Base-by-base conservation (phyloP, 805 yeast genomes). In the Cyberlindnera veronae region DNA sequence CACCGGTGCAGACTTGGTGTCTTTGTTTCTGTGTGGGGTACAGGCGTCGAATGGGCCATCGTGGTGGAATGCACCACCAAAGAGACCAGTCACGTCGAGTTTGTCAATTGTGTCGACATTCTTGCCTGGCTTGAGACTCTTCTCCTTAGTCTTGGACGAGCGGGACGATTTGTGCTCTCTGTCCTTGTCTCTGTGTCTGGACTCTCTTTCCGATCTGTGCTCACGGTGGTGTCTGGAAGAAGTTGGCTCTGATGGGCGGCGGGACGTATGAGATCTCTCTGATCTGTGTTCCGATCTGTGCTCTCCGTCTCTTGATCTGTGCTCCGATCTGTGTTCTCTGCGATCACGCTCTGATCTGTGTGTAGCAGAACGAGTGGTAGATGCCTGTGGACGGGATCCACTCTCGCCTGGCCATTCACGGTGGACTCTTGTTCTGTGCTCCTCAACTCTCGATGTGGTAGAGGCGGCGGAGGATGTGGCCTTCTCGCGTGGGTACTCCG, bases 11-110 rank as follows among this genome's bases (percentile, higher is more conserved):
- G 78, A 80, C 57, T 69, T 73, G 15, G 72, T 68, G 49, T 77
- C 71, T 65, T 84, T 85, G 64, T 93, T 93, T 61, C 98, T 80
- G 62, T 87, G 96, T 7, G 99, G 98, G 3, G 95, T 85, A 63
- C 98, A 91, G 1, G 99, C 99, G 61, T 93, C 99, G 61, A 93
- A 93, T 13, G 99, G 99, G 11, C 99, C 99, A 66, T 93, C 99
- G 63, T 93, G 98, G 63, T 93, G 99, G 73, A 93, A 93, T 3
- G 95, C 87, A 14, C 88, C 87, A 19, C 96, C 97, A 60, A 86
- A 90, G 46, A 90, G 74, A 1, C 96, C 97, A 11, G 97, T 90
- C 34, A 91, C 99, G 62, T 93, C 99, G 55, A 93, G 72, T 63
- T 86, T 86, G 67, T 93, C 99, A 53, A 93, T 93, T 4, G 95